phyloP scores from a whole-genome alignment of 345 rosid genomes.

The Euphorbia peplus region DNA sequence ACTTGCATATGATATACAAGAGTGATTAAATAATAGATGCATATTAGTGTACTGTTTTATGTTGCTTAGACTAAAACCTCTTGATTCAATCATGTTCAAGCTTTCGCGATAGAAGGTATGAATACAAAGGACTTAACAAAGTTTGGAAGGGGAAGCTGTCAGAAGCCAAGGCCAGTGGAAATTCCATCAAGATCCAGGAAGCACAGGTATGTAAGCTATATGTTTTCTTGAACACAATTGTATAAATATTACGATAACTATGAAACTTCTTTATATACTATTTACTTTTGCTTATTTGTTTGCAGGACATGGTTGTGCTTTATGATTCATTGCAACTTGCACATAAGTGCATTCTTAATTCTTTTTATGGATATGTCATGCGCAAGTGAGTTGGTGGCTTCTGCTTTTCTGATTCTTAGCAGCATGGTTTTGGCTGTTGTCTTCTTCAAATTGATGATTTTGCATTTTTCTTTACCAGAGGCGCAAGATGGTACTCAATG shows the following conservation, averaged over 20 bases:
- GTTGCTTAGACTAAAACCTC: constrained; percentile 19
- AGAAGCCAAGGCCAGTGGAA: constrained; percentile 94
- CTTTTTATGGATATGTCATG: constrained; percentile 99
- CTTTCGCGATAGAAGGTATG: constrained; percentile 97
- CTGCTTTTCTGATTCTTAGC: constrained; percentile 4
- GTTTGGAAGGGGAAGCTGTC: constrained; percentile 96
- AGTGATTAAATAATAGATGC: constrained; percentile 8
- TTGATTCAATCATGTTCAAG: constrained; percentile 40
- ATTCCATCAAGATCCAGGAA: constrained; percentile 91
- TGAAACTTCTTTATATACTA: constrained; percentile 11
- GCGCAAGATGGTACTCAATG: constrained; percentile 99
- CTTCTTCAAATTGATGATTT: constrained; percentile 24
- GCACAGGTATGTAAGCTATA: constrained; percentile 60
- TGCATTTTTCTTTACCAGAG: constrained; percentile 47
- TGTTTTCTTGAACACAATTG: constrained; percentile 5
- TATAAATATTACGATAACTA: constrained; percentile 5
- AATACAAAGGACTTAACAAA: constrained; percentile 94
- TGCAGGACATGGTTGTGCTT: constrained; percentile 95
- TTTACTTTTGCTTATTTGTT: constrained; percentile 25
- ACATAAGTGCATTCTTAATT: constrained; percentile 94
- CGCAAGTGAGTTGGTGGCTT: constrained; percentile 68
- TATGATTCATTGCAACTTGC: constrained; percentile 98
- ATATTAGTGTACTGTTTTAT: neutral
- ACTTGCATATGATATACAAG: neutral
- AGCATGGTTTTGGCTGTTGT: constrained; percentile 13